Conservation (phyloP, 2,329 filamentous ascomycete genomes). For the Neonectria faginata region DNA sequence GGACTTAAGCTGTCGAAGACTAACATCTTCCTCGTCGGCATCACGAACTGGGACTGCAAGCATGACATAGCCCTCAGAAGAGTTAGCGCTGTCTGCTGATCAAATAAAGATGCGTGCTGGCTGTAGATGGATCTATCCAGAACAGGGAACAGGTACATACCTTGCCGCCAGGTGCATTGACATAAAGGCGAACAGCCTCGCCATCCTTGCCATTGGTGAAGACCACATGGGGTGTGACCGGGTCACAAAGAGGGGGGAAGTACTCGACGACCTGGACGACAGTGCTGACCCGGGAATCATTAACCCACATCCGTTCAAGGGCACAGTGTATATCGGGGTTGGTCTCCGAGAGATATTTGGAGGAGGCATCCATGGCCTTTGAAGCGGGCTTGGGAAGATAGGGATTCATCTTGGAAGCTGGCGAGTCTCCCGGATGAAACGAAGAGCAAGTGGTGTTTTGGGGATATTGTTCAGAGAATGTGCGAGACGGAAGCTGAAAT, state of each 20-base stretch:
- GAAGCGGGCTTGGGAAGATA: neutral
- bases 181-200: neutral
- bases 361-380: neutral
- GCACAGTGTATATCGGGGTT: constrained; percentile 8
- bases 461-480: neutral
- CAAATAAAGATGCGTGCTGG: neutral
- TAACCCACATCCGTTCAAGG: neutral
- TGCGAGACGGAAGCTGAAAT: neutral
- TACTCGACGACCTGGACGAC: neutral
- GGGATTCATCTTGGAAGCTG: neutral
- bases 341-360: neutral
- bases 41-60: neutral
- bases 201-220: neutral
- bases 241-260: neutral
- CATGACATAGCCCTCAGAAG: constrained; percentile 11
- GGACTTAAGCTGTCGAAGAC: neutral
- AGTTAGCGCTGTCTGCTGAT: neutral
- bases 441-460: neutral
- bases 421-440: neutral
- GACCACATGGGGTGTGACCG: neutral
- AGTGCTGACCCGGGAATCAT: neutral
- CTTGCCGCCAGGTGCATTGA: constrained; percentile 15
- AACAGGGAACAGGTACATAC: constrained; percentile 6
- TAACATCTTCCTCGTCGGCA: neutral
- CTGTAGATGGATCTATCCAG: neutral